phyloP scores from a whole-genome alignment of 352 stramenopile species.

The Peronospora belbahrii region DNA sequence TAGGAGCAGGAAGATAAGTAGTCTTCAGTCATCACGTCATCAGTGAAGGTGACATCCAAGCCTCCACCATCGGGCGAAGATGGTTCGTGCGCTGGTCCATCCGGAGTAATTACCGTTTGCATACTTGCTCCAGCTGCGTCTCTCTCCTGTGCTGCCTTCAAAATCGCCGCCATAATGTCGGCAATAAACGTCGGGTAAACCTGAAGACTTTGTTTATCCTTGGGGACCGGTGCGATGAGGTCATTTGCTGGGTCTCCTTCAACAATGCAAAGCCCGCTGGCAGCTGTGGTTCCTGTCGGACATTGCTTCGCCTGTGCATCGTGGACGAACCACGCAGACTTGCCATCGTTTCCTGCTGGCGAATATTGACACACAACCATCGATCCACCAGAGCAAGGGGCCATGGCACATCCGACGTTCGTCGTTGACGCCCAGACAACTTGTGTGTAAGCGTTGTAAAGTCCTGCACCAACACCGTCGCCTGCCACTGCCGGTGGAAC shows the following conservation, averaged over 20 bases:
- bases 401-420: slow-evolving; percentile 54
- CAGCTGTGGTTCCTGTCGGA: slow-evolving; percentile 34
- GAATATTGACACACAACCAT: slow-evolving; percentile 63
- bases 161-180: slow-evolving; percentile 43
- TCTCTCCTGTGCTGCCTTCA: slow-evolving; percentile 23
- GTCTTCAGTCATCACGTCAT: too few relatives aligned
- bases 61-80: too few relatives aligned
- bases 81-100: neutral
- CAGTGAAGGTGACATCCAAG: too few relatives aligned
- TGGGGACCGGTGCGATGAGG: slow-evolving; percentile 50
- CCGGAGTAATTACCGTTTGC: neutral
- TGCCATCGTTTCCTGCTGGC: slow-evolving; percentile 44
- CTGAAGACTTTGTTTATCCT: slow-evolving; percentile 39
- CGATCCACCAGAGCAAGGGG: slow-evolving; percentile 31
- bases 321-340: slow-evolving; percentile 53
- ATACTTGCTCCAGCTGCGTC: slow-evolving; percentile 7
- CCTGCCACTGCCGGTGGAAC: slow-evolving; percentile 17
- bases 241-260: slow-evolving; percentile 45
- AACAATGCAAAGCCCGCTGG: slow-evolving; percentile 41
- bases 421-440: slow-evolving; percentile 58
- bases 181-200: slow-evolving; percentile 44
- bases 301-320: slow-evolving; percentile 35
- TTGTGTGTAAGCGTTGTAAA: slow-evolving; percentile 75
- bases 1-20: too few relatives aligned
- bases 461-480: slow-evolving; percentile 42